Conservation (phyloP, 768 basidiomycete species). For the Boletus sp. region DNA sequence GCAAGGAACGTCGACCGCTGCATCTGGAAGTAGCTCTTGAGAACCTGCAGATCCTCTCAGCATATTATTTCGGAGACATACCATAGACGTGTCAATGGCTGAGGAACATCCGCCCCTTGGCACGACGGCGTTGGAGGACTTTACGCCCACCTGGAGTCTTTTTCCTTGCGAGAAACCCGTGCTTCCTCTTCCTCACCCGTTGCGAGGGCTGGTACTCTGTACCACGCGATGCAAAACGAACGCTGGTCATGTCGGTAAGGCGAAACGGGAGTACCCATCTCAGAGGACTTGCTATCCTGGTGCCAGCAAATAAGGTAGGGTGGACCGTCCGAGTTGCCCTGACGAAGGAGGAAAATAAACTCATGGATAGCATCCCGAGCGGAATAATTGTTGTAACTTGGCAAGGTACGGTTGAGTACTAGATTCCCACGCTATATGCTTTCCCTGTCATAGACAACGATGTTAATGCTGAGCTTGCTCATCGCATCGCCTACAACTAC, state of each 20-base stretch:
- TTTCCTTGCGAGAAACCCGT: conserved; percentile 84
- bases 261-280: conserved; percentile 23
- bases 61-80: conserved; percentile 6
- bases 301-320: conserved; percentile 13
- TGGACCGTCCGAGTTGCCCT: conserved; percentile 24
- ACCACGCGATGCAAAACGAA: conserved; percentile 67
- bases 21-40: not conserved
- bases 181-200: conserved; percentile 87
- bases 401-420: not conserved
- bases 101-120: conserved; percentile 77
- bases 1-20: not conserved
- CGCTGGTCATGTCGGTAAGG: conserved; percentile 16
- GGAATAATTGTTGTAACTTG: not conserved
- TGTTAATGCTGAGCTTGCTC: not conserved
- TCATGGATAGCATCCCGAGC: conserved; percentile 10
- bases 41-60: conserved; percentile 1
- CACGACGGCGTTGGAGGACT: conserved; percentile 64
- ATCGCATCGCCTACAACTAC: not conserved
- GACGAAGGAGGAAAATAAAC: conserved; percentile 20
- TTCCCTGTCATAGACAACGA: not conserved
- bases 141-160: conserved; percentile 67
- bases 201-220: conserved; percentile 98
- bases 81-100: conserved; percentile 55
- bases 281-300: conserved; percentile 16
- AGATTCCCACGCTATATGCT: conserved; percentile 18